A percentile compares a stretch with the other conserved stretches of the same genome.
phyloP scores from a whole-genome alignment of 352 stramenopile species.

The Pythium inflatum region DNA sequence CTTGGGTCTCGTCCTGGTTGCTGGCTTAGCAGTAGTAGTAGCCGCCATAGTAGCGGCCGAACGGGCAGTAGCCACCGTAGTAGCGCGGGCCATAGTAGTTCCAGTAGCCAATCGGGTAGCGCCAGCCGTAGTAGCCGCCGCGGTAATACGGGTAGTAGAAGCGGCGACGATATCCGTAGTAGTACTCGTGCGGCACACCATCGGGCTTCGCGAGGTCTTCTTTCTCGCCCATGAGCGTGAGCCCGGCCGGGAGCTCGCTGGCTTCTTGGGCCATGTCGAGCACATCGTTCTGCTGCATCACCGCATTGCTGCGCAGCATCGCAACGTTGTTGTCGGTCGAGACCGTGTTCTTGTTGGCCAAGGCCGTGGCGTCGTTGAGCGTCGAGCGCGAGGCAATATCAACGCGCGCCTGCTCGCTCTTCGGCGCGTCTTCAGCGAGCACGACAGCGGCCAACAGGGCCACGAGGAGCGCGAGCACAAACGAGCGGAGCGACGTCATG shows the following conservation, averaged over 20 bases:
- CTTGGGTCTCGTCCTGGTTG: no score
- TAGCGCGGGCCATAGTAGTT: slow-evolving; percentile 39
- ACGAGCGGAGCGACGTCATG: slow-evolving; percentile 21
- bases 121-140: slow-evolving; percentile 45
- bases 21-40: slow-evolving; percentile 58
- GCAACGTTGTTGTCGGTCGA: slow-evolving; percentile 24
- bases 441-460: slow-evolving; percentile 5
- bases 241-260: neutral
- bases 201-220: slow-evolving; percentile 8
- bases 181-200: neutral
- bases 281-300: slow-evolving; percentile 26
- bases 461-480: slow-evolving; percentile 6
- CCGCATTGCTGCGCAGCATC: slow-evolving; percentile 25
- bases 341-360: slow-evolving; percentile 30
- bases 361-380: slow-evolving; percentile 23
- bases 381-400: slow-evolving; percentile 17
- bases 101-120: slow-evolving; percentile 49
- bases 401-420: neutral
- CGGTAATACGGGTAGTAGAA: slow-evolving; percentile 39
- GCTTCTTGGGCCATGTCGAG: neutral
- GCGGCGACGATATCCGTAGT: slow-evolving; percentile 28
- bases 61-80: slow-evolving; percentile 39
- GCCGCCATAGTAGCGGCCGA: slow-evolving; percentile 37
- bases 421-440: slow-evolving; percentile 6
- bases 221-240: slow-evolving; percentile 22